Base-by-base conservation (phyloP, 1,139 yeast genomes). In the Candida frijolesensis region DNA sequence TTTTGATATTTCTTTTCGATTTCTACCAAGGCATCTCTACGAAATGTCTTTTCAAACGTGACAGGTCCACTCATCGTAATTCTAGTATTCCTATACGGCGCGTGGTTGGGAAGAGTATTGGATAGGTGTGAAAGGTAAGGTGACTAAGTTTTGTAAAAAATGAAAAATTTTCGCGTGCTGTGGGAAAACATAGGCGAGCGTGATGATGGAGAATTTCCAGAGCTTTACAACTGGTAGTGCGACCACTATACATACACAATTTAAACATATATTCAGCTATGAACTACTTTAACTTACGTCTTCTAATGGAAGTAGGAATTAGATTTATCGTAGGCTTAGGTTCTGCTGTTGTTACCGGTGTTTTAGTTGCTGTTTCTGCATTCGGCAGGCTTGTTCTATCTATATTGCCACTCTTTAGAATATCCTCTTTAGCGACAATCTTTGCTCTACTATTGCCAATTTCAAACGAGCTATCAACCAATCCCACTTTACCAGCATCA, bases 1-100 rank as follows among this genome's bases (percentile, higher is more conserved):
- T 84, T 74, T 71, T 92, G 98, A 71, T 89, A 92, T 70, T 87
- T 88, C 71, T 89, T 87, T 71, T 95, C 99, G 61, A 89, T 87
- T 40, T 79, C 96, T 59, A 90, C 87, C 64, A 95, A 82, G 55
- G 92, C 83, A 79, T 95, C 99, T 77, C 99, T 88, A 76, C 97
- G 91, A 59, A 88, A 80, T 51, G 97, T 92, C 56, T 76, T 76
- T 57, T 76, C 79, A 59, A 75, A 69, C 59, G 72, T 73, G 49
- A 73, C 69, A 44, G 77, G 64, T 54, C 74, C 71, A 68, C 79
- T 75, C 80, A 76, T 76, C 52, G 40, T 60, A 38, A 11, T 35
- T 27, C 16, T 14, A n/a, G 16, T 33, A 33, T 33, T 33, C 15
- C 15, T 33, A n/a, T 33, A 33, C 15, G 35, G 14, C 14, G 14